Evolutionary conservation across 495 filamentous ascomycete genomes (phyloP).

Genomic region (Gamarada debralockiae): DNA sequence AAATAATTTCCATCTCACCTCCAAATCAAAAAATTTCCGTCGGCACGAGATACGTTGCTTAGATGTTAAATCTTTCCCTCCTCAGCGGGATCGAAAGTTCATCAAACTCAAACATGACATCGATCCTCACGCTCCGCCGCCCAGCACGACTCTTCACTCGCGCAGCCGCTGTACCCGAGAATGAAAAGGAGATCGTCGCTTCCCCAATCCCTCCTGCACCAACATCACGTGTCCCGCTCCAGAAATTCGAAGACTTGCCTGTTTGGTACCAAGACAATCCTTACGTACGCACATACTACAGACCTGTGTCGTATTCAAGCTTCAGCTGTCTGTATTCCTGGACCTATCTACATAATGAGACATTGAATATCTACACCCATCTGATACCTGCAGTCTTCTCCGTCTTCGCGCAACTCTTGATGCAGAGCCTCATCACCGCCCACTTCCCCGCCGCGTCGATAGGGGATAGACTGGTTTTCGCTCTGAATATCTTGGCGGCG

Average conservation of each 20-base stretch:
- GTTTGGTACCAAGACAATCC: slow-evolving; percentile 25
- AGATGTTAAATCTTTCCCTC: no score
- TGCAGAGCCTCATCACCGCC: slow-evolving; percentile 28
- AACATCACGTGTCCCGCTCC: slow-evolving; percentile 53
- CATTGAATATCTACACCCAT: slow-evolving; percentile 41
- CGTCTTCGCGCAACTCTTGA: slow-evolving; percentile 22
- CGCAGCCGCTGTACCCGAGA: no score
- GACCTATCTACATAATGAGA: slow-evolving; percentile 45
- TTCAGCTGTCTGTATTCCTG: slow-evolving; percentile 25
- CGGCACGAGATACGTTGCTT: no score
- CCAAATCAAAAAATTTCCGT: no score
- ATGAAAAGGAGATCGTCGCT: no score
- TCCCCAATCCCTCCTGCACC: no score
- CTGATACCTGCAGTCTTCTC: slow-evolving; percentile 32
- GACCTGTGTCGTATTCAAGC: slow-evolving; percentile 25
- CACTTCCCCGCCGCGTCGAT: slow-evolving; percentile 29
- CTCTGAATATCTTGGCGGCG: slow-evolving; percentile 32
- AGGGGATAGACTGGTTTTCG: slow-evolving; percentile 37
- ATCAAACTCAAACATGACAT: no score
- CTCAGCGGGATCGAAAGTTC: no score
- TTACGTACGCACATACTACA: slow-evolving; percentile 8
- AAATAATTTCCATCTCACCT: no score
- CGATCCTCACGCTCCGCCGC: no score
- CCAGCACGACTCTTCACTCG: no score
- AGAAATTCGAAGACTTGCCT: slow-evolving; percentile 6